Conservation (phyloP, 805 yeast genomes). For the Yamadazyma phyllophila region DNA sequence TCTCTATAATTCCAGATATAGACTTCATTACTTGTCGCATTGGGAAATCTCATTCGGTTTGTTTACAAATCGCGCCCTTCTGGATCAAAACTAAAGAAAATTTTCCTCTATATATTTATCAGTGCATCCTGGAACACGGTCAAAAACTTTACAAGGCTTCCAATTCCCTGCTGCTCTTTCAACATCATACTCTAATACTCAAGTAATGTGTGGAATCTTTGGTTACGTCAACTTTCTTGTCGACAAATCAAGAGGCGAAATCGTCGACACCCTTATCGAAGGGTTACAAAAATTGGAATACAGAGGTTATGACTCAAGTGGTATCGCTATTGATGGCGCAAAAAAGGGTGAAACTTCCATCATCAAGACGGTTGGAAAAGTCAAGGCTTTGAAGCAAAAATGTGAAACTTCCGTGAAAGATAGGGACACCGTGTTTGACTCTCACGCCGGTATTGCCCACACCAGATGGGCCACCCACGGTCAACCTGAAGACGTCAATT, state of each 20-base stretch:
- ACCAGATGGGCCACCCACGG: conserved; percentile 99
- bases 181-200: background rate
- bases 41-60: conserved; percentile 7
- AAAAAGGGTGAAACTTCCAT: conserved; percentile 65
- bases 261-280: conserved; percentile 82
- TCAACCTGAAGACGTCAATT: conserved; percentile 77
- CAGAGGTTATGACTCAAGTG: conserved; percentile 98
- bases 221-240: conserved; percentile 96
- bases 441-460: conserved; percentile 96
- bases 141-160: background rate
- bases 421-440: conserved; percentile 62
- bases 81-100: conserved; percentile 1
- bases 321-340: conserved; percentile 93
- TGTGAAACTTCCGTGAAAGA: conserved; percentile 52
- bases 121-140: background rate
- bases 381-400: conserved; percentile 69
- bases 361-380: conserved; percentile 90
- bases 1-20: background rate
- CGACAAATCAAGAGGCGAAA: conserved; percentile 88
- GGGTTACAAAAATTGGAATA: conserved; percentile 86
- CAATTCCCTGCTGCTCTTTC: background rate
- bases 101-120: conserved; percentile 2
- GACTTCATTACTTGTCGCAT: background rate
- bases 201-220: conserved; percentile 78
- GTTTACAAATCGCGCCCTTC: conserved; percentile 5